phyloP scores from a whole-genome alignment of 2,329 filamentous ascomycete species.

The Phialophora tarda region DNA sequence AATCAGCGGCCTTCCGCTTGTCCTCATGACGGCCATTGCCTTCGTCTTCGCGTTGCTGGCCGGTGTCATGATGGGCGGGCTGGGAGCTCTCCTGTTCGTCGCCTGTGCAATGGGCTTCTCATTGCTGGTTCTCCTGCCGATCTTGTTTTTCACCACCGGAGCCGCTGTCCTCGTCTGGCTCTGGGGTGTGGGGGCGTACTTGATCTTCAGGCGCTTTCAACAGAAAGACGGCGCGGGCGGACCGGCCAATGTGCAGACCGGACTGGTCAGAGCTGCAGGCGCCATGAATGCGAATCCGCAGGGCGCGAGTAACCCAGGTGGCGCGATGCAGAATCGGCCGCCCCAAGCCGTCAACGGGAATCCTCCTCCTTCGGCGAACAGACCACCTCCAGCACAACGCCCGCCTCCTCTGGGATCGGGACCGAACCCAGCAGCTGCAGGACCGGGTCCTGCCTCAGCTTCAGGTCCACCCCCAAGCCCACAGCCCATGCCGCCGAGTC shows the following conservation, averaged over 20 bases:
- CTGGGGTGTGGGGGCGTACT: conserved; percentile 66
- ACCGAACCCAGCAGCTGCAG: background rate
- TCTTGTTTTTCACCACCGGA: conserved; percentile 68
- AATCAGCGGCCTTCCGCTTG: conserved; percentile 69
- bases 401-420: no score
- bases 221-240: background rate
- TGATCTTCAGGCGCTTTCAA: conserved; percentile 11
- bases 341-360: background rate
- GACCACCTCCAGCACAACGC: background rate
- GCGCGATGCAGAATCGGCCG: background rate
- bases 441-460: background rate
- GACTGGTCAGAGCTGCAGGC: background rate
- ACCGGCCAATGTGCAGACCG: background rate
- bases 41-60: conserved; percentile 66
- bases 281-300: background rate
- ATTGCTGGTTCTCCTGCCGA: conserved; percentile 70
- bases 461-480: background rate
- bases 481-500: background rate
- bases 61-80: conserved; percentile 60
- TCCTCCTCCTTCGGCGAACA: background rate
- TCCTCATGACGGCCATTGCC: conserved; percentile 71
- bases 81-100: conserved; percentile 64
- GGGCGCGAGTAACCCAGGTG: background rate
- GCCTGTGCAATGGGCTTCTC: conserved; percentile 72
- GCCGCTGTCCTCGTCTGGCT: conserved; percentile 69